Evolutionary conservation across 2,329 filamentous ascomycete genomes (phyloP), one percentile per base, ranked within the genome.

Genomic region (Fusarium falciforme): DNA sequence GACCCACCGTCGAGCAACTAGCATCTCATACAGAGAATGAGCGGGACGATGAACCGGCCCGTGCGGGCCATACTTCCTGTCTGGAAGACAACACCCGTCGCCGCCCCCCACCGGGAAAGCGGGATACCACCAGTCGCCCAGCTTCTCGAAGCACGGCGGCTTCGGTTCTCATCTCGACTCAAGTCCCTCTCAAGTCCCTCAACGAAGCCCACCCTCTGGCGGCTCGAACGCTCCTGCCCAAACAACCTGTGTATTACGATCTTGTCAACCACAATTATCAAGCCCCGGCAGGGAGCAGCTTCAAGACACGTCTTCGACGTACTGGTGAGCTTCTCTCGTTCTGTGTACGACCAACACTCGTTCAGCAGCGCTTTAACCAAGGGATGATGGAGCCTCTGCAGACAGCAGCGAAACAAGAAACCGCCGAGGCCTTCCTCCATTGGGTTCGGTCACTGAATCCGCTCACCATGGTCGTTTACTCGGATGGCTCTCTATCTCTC

Each of bases 201-300:
- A 4, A 77, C 47, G 42, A 54, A 20, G 55, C 61, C 33, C 70
- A 75, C 38, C 73, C 70, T 25, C 70, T 77, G 5, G 72, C 64
- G 57, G 61, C 47, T 17, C 61, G 60, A 11, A 70, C 64, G 22
- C 47, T 5, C 36, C 67, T 33, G 16, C 59, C 47, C 10, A 22
- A 29, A 16, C 35, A 59, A 62, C 64, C 54, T 20, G 33, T 16
- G 0, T 52, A 27, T 25, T 16, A 27, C 22, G 25, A n/a, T 4
- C 47, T 63, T 22, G 58, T 67, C 33, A 68, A 67, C 36, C 59
- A 31, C 17, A 73, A 60, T 57, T 68, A 71, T 42, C 64, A 69
- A 42, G 35, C 36, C 36, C 59, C 22, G 27, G 35, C 14, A 25
- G 14, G 17, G 14, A 31, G 47, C 20, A 4, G 14, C 47, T 52